Percentiles rank a stretch among this genome's conserved stretches.
Evolutionary conservation across 1,284 basidiomycete species (phyloP).

Genomic region (Mrakiaceae sp.): DNA sequence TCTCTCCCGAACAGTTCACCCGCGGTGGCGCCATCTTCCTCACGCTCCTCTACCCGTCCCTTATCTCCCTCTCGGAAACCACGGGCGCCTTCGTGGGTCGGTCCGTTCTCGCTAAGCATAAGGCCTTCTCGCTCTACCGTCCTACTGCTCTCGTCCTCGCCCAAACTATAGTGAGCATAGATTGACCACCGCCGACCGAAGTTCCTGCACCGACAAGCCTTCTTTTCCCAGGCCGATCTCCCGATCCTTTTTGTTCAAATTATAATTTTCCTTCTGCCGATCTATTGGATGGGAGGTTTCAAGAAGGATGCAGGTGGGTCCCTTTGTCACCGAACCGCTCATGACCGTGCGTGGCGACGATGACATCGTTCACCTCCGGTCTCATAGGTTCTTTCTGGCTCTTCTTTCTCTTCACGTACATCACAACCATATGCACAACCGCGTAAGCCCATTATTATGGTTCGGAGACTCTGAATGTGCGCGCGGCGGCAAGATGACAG

Average conservation of each 20-base stretch:
- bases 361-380: background rate
- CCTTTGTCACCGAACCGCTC: conserved; percentile 21
- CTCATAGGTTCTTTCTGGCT: background rate
- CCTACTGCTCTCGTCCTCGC: conserved; percentile 43
- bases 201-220: background rate
- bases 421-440: conserved; percentile 24
- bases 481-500: too few relatives aligned
- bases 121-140: conserved; percentile 36
- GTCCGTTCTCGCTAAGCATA: conserved; percentile 50
- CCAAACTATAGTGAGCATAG: conserved; percentile 40
- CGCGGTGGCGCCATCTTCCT: conserved; percentile 53
- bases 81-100: conserved; percentile 58
- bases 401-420: conserved; percentile 24
- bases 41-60: conserved; percentile 36
- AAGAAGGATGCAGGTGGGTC: conserved; percentile 30
- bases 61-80: conserved; percentile 51
- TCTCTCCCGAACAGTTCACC: conserved; percentile 41
- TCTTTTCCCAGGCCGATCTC: conserved; percentile 42
- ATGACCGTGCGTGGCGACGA: background rate
- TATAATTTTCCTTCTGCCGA: conserved; percentile 35
- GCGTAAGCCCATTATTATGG: background rate
- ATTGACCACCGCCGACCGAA: background rate
- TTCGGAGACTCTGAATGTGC: too few relatives aligned
- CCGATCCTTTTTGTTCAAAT: conserved; percentile 49
- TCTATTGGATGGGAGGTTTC: conserved; percentile 31